Conservation (phyloP, 169 alveolate genomes). For the Plasmodium coatneyi region DNA sequence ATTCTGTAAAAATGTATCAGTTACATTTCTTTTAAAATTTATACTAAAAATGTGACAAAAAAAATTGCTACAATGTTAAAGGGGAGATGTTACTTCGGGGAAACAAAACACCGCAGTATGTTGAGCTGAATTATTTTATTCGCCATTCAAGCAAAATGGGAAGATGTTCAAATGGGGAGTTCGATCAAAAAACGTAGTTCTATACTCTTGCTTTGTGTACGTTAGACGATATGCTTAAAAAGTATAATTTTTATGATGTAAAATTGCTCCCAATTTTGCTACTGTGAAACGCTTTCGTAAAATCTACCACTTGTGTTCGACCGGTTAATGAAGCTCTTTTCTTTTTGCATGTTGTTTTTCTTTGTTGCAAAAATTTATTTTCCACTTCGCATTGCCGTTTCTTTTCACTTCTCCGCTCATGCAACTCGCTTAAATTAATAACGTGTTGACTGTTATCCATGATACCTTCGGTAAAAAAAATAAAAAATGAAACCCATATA, state of each 20-base stretch:
- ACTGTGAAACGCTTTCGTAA: neutral
- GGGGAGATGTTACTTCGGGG: neutral
- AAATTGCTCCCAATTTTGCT: neutral
- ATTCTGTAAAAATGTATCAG: neutral
- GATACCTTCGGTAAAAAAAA: slow-evolving; percentile 59
- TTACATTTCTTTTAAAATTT: neutral
- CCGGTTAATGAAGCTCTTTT: neutral
- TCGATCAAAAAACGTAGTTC: neutral
- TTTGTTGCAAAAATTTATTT: neutral
- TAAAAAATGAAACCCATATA: slow-evolving; percentile 7
- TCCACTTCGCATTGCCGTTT: neutral
- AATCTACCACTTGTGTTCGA: neutral
- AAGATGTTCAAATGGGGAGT: neutral
- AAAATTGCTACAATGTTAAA: neutral
- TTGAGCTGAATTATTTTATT: neutral
- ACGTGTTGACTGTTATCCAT: slow-evolving; percentile 56
- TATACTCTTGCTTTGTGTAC: neutral
- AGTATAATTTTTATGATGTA: neutral
- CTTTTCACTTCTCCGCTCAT: neutral
- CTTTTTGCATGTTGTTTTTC: neutral
- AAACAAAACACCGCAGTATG: neutral
- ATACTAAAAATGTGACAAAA: neutral
- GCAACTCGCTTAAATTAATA: slow-evolving; percentile 6
- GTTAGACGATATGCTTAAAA: neutral
- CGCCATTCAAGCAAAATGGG: neutral